Base-by-base conservation (phyloP, 2,329 filamentous ascomycete species). In the Rutstroemia sp. region DNA sequence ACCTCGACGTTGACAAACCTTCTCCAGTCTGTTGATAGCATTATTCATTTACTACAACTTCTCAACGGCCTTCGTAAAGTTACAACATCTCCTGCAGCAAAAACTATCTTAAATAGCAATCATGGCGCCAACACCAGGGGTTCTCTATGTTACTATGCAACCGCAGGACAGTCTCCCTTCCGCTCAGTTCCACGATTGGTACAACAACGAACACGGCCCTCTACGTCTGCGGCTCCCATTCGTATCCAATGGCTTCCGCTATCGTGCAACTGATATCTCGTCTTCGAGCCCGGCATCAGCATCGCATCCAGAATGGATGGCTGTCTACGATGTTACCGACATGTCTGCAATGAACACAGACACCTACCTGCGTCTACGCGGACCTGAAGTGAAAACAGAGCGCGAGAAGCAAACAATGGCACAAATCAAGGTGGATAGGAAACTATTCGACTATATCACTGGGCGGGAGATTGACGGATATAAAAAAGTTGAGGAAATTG, bases 131-230 rank as follows among this genome's bases (percentile, higher is more conserved):
- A 48, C 27, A 41, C 80, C 80, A 9, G 89, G 89, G 58, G 83
- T 91, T 66, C 83, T 95, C 67, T 90, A 86, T 70, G 90, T 95
- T 64, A 91, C 88, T 16, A 95, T 95, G 86, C 84, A 92, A 72
- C 89, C 89, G 65, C 78, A 81, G 70, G 78, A 63, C 78, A 90
- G 64, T 76, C 84, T 69, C 19, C 52, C 65, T 55, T 72, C 79
- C 48, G 76, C 81, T 60, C 83, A 88, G 66, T 95, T 95, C 73
- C 87, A 95, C 72, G 89, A 95, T 70, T 92, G 89, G 88, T 95
- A 95, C 76, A 92, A 95, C 75, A 94, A 91, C 71, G 90, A 95
- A 74, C 90, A 95, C 73, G 90, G 90, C 54, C 90, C 90, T 17
- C 82, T 84, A 16, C 86, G 90, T 48, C 80, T 95, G 6, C 86